phyloP scores from a whole-genome alignment of 2,329 filamentous ascomycete species.

The Periconia macrospinosa region DNA sequence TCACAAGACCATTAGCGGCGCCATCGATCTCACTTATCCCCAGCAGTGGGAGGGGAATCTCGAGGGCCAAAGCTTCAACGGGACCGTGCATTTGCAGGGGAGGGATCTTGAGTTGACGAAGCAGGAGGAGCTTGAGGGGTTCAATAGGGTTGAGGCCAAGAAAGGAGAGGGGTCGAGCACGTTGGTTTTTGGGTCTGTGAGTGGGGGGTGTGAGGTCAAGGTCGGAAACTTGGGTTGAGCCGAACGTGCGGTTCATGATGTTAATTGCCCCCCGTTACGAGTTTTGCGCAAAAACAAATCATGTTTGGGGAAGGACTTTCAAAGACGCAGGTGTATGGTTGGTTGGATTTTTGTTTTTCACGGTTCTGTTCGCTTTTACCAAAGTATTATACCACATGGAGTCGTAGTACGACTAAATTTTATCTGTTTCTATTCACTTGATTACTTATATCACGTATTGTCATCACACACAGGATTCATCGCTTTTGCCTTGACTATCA shows the following conservation, averaged over 20 bases:
- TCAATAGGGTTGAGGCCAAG: constrained; percentile 41
- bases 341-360: background rate
- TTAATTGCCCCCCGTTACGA: no score
- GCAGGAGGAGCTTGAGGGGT: constrained; percentile 27
- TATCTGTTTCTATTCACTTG: background rate
- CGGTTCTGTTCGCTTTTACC: background rate
- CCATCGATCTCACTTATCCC: constrained; percentile 43
- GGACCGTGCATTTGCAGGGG: constrained; percentile 43
- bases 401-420: background rate
- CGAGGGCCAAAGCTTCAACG: constrained; percentile 40
- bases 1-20: constrained; percentile 42
- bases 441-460: no score
- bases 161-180: constrained; percentile 42
- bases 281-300: no score
- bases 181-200: constrained; percentile 38
- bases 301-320: background rate
- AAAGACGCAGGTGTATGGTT: background rate
- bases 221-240: constrained; percentile 24
- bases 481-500: no score
- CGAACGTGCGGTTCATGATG: no score
- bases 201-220: constrained; percentile 34
- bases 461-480: no score
- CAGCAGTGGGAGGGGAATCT: constrained; percentile 47
- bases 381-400: constrained; percentile 8
- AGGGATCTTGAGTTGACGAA: constrained; percentile 39